These are phyloP conservation scores for Aspergillus sp. DNA, from an alignment of 2,329 filamentous ascomycete species.

Conservation along the genomic window DNA sequence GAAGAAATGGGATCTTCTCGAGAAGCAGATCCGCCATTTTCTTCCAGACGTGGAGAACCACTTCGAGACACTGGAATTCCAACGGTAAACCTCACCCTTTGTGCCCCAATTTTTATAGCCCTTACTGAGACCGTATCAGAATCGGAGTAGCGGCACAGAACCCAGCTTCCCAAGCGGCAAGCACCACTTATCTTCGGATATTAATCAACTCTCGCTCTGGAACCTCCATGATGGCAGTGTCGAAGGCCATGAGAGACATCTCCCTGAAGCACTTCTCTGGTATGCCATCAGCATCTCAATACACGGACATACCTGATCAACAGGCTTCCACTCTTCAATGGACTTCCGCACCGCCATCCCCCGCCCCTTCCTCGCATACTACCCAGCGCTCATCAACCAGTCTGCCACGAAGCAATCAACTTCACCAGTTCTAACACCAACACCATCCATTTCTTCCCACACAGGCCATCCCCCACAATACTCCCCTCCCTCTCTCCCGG, in stretches of 20 bases:
- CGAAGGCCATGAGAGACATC: slow-evolving; percentile 25
- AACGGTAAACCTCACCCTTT: slow-evolving; percentile 25
- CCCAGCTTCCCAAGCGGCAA: slow-evolving; percentile 34
- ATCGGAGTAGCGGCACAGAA: slow-evolving; percentile 34
- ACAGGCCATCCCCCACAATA: slow-evolving; percentile 15
- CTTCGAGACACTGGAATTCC: slow-evolving; percentile 49
- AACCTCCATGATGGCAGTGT: slow-evolving; percentile 21
- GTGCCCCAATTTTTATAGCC: neutral
- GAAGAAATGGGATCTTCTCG: slow-evolving; percentile 46
- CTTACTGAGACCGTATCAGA: slow-evolving; percentile 8
- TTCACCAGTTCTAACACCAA: slow-evolving; percentile 10
- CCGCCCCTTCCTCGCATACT: slow-evolving; percentile 37
- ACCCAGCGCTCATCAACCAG: slow-evolving; percentile 32
- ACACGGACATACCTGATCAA: neutral
- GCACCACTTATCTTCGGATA: slow-evolving; percentile 42
- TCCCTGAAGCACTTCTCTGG: slow-evolving; percentile 42
- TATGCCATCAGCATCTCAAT: neutral
- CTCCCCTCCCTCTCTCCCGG: slow-evolving; percentile 4
- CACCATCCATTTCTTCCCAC: slow-evolving; percentile 1
- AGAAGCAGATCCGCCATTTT: slow-evolving; percentile 41
- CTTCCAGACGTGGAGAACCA: slow-evolving; percentile 35
- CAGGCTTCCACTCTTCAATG: slow-evolving; percentile 38
- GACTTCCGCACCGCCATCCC: slow-evolving; percentile 38
- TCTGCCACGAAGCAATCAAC: slow-evolving; percentile 20
- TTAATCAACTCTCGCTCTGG: slow-evolving; percentile 35